Percentiles rank a stretch among this genome's conserved stretches.
phyloP scores from a whole-genome alignment of 306 rosid species.

The Quercus engelmannii region DNA sequence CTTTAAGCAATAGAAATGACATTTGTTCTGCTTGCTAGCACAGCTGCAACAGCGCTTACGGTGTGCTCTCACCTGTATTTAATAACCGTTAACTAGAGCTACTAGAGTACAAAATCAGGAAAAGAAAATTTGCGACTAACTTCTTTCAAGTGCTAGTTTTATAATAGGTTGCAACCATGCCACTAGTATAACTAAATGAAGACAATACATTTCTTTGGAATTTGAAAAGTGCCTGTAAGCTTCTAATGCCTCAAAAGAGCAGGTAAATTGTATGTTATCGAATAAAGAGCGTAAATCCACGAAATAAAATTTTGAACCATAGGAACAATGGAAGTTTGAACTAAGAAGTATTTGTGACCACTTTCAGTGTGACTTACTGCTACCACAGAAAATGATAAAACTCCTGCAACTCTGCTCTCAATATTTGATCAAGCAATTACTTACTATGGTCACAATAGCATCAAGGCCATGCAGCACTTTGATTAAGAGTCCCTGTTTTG shows the following conservation, averaged over 20 bases:
- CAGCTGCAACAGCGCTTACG: too few relatives aligned
- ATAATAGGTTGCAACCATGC: background rate
- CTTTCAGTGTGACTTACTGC: background rate
- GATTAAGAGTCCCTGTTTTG: constrained; percentile 52
- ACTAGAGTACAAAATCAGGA: too few relatives aligned
- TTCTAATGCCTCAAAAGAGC: background rate
- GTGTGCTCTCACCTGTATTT: too few relatives aligned
- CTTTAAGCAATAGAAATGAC: too few relatives aligned
- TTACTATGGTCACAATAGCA: background rate
- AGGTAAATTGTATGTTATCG: background rate
- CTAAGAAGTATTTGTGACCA: background rate
- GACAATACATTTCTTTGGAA: background rate
- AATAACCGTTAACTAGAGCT: too few relatives aligned
- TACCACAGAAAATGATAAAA: background rate
- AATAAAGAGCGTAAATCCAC: background rate
- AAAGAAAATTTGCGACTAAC: too few relatives aligned
- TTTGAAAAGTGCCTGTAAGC: background rate
- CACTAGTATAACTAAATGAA: background rate
- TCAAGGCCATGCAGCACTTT: background rate
- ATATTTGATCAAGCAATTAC: background rate
- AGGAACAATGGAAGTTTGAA: background rate
- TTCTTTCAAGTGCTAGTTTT: background rate
- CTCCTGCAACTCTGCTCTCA: background rate
- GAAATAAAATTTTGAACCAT: background rate
- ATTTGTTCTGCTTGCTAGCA: too few relatives aligned